Evolutionary conservation across 2,329 filamentous ascomycete species (phyloP).

Genomic region (Trichoderma arundinaceum): DNA sequence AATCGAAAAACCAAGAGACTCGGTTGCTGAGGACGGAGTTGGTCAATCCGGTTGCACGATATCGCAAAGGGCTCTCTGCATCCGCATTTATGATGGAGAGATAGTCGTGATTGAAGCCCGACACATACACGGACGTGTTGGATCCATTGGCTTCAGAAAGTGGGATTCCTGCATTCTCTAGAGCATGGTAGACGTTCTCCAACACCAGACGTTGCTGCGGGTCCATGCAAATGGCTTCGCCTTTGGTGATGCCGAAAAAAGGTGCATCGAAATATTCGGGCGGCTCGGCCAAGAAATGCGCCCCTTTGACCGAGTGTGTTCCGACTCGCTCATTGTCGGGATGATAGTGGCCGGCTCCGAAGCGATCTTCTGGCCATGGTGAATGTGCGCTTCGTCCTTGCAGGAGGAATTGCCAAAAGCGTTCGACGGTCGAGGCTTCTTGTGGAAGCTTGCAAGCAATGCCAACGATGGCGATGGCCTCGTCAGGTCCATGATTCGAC

Average conservation of each 20-base stretch:
- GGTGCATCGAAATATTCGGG: constrained; percentile 22
- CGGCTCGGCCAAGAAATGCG: constrained; percentile 16
- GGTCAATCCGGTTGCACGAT: constrained; percentile 52
- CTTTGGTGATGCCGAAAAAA: constrained; percentile 21
- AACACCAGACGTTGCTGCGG: constrained; percentile 26
- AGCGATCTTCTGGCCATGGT: constrained; percentile 25
- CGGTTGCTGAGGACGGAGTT: constrained; percentile 51
- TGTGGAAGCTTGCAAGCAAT: constrained; percentile 12
- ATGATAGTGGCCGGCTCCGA: constrained; percentile 10
- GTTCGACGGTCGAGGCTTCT: constrained; percentile 11
- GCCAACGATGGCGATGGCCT: constrained; percentile 7
- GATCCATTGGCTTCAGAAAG: constrained; percentile 4
- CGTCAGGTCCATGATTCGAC: background rate
- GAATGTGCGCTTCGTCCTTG: constrained; percentile 5
- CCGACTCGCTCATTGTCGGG: constrained; percentile 21
- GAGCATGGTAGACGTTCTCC: constrained; percentile 25
- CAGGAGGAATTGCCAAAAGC: constrained; percentile 6
- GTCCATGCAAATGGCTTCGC: constrained; percentile 22
- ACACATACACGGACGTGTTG: constrained; percentile 21
- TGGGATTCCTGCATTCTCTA: constrained; percentile 23
- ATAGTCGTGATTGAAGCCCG: constrained; percentile 26
- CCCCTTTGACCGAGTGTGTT: constrained; percentile 24
- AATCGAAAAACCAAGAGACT: constrained; percentile 56
- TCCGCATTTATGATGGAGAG: constrained; percentile 31
- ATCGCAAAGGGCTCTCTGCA: constrained; percentile 43